Conservation (phyloP, 2,329 filamentous ascomycete genomes). For the Scopulariopsis brevicaulis region DNA sequence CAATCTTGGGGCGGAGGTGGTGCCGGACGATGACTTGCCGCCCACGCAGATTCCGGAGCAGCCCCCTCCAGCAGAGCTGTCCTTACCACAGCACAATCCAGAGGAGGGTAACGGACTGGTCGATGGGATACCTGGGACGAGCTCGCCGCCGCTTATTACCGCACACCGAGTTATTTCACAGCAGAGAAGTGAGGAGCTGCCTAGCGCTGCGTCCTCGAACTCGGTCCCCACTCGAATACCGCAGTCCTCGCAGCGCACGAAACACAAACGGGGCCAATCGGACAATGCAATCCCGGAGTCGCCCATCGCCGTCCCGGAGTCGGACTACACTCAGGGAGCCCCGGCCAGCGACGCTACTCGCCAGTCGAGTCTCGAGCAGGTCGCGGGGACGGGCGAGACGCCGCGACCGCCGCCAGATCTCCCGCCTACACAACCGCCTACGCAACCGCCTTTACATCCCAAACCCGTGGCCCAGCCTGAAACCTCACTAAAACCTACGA, state of each 20-base stretch:
- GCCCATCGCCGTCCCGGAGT: conserved; percentile 1
- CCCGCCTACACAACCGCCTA: not conserved
- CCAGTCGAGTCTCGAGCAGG: not conserved
- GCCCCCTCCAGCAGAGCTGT: not conserved
- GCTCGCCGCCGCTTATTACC: not conserved
- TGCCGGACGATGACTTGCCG: not conserved
- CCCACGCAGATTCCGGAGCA: not conserved
- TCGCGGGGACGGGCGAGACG: not conserved
- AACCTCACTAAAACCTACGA: not conserved
- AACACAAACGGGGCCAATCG: not conserved
- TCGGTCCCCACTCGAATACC: not conserved
- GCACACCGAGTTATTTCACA: not conserved
- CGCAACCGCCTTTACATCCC: not conserved
- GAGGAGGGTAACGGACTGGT: not conserved
- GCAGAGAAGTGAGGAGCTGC: not conserved
- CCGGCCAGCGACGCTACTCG: not conserved
- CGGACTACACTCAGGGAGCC: not conserved
- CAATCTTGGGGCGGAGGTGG: not conserved
- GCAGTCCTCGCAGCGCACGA: not conserved
- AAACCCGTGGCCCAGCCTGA: not conserved
- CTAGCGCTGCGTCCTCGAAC: not conserved
- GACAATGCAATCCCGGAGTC: not conserved
- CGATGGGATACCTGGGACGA: not conserved
- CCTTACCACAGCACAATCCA: not conserved
- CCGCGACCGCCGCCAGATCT: not conserved